Evolutionary conservation across 805 yeast genomes (phyloP), one percentile per base, ranked within the genome.

Genomic region (Barnettozyma vustinii): DNA sequence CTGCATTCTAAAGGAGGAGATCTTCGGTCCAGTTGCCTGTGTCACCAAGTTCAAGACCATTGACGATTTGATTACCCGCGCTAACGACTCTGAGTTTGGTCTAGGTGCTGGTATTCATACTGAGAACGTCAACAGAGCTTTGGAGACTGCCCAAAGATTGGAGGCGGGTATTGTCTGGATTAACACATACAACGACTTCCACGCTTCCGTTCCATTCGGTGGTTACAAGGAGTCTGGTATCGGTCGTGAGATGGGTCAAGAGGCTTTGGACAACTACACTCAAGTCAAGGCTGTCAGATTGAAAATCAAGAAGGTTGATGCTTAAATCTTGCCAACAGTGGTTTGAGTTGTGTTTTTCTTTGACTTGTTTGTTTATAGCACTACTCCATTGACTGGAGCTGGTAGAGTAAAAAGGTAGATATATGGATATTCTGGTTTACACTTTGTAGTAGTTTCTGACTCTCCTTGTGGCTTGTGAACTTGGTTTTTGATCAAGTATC

Each of bases 241-340:
- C 66, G 94, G 94, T 67, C 82, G 88, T 75, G 94, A 85, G 74
- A 83, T 85, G 91, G 94, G 94, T 69, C 68, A 69, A 42, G 90
- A 84, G 64, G 89, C 85, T 46, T 76, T 83, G 56, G 88, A 83
- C 56, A 80, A 81, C 72, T 85, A 84, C 75, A 79, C 85, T 50
- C 89, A 84, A 68, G 75, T 74, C 55, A 85, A 84, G 71, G 87
- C 88, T 55, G 85, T 85, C 52, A 82, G 94, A 79, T 69, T 72
- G 52, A 77, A 69, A 55, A 23, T 48, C 16, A 48, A 48, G 39
- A 25, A 44, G 16, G 27, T 44, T 26, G 51, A 48, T 23, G 47
- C 45, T 44, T 48, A 46, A 45, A 27, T 23, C 10, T 12, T 41
- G 18, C 13, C 30, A 40, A 10, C 15, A 12, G 16, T 10, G 18